Conservation (phyloP, 164 flowering plant species). For the Nymphaea colorata region DNA sequence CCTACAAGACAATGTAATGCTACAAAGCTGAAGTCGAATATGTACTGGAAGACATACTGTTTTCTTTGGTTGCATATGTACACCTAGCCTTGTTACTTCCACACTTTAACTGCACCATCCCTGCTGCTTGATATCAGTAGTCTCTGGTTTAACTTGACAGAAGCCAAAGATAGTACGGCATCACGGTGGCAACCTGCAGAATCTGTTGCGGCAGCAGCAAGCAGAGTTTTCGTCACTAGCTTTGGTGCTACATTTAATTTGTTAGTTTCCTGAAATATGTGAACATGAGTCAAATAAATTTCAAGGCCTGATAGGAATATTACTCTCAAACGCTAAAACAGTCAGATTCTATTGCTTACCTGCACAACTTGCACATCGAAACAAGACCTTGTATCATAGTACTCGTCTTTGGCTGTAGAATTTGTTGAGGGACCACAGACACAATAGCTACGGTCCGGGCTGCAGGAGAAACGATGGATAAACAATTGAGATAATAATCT, state of each 20-base stretch:
- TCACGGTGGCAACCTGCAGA: constrained; percentile 94
- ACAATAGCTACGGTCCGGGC: constrained; percentile 80
- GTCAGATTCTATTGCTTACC: constrained; percentile 26
- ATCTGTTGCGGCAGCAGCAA: constrained; percentile 84
- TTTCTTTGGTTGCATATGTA: constrained; percentile 6
- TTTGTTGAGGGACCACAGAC: constrained; percentile 78
- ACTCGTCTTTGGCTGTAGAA: constrained; percentile 51
- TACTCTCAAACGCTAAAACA: background rate
- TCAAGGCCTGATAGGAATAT: background rate
- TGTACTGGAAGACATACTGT: background rate
- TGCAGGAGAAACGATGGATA: constrained; percentile 19
- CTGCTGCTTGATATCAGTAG: constrained; percentile 83
- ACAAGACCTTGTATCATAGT: constrained; percentile 66
- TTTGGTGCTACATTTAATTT: constrained; percentile 47
- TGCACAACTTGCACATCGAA: constrained; percentile 88
- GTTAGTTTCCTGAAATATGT: constrained; percentile 50
- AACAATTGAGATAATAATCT: background rate
- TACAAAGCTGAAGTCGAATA: too few relatives aligned
- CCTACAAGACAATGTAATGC: background rate
- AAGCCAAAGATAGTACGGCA: constrained; percentile 67
- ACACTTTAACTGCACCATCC: constrained; percentile 96
- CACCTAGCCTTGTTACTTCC: constrained; percentile 54
- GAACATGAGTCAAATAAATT: constrained; percentile 1
- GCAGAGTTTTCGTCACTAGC: constrained; percentile 53
- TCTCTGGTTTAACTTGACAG: constrained; percentile 85